Conservation (phyloP, 2,329 filamentous ascomycete genomes). For the Knufia petricola region DNA sequence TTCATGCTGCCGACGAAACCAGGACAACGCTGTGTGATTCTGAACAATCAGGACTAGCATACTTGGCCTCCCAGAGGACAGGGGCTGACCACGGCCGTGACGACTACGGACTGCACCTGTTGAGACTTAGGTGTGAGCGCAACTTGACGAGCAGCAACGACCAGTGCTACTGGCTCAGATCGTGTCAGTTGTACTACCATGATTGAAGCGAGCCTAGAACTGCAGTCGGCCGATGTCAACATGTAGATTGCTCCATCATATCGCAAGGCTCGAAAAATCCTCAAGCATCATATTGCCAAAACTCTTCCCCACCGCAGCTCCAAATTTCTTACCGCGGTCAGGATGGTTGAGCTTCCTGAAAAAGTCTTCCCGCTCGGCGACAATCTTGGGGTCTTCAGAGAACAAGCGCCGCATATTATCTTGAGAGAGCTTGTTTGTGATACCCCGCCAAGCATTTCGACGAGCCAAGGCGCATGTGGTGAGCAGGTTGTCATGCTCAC, state of each 20-base stretch:
- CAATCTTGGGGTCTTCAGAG: neutral
- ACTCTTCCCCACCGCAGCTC: neutral
- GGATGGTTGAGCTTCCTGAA: conserved; percentile 12
- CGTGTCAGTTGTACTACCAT: no score
- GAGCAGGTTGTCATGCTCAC: conserved; percentile 10
- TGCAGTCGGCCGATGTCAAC: no score
- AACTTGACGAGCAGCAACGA: no score
- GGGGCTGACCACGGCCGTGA: no score
- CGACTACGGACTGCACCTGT: no score
- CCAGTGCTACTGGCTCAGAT: no score
- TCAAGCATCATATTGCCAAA: conserved; percentile 9
- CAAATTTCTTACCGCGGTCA: neutral
- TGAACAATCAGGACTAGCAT: no score
- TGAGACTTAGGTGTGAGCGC: no score
- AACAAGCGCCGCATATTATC: conserved; percentile 9
- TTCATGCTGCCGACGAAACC: no score
- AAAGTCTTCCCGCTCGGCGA: conserved; percentile 9
- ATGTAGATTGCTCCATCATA: neutral
- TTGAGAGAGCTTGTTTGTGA: conserved; percentile 12
- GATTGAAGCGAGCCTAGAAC: no score
- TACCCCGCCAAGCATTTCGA: conserved; percentile 10
- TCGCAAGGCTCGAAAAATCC: neutral
- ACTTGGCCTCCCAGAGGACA: no score
- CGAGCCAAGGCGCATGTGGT: conserved; percentile 11
- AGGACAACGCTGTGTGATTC: no score